Evolutionary conservation across 805 yeast species (phyloP), one percentile per base, ranked within the genome.

Genomic region (Saccharomycopsis sp.): DNA sequence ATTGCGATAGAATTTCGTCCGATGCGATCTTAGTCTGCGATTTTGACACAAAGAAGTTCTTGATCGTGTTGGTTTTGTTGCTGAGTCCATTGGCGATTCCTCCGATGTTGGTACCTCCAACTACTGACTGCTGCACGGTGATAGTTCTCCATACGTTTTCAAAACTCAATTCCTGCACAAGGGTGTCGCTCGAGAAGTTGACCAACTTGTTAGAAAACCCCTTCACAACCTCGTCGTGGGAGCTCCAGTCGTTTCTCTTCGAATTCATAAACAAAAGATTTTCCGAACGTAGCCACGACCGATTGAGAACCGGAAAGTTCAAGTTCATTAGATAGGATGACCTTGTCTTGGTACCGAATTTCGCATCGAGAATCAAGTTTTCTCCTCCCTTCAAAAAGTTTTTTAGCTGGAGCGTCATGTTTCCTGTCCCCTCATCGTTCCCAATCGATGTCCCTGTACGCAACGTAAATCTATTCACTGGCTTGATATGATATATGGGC

Each of bases 381-480:
- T 86, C 91, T 15, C 87, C 90, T n/a, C 85, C 85, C 2, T 88
- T 90, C 62, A 85, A 78, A 7, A 80, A 72, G 65, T 85, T 85
- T 50, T 77, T 70, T 59, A 76, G 74, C 69, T 83, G 91, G 57
- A 91, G 81, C 34, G 89, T 85, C 52, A 90, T 77, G 67, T 91
- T 91, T 1, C 97, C 98, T 67, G 89, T 94, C 34, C 97, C 99
- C 73, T 94, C 98, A 34, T 96, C 96, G 67, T 94, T 92, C 1
- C 98, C 98, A 5, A 94, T 81, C 70, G 91, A 91, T 1, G 98
- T 94, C 2, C 99, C 99, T 0, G 97, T 89, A 65, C 87, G 88
- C 55, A 96, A 91, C 60, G 80, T 78, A 64, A 91, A 87, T 63
- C 80, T 79, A 64, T 89, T 89, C 2, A 79, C 79, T 0, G 92